Evolutionary conservation across 352 stramenopile genomes (phyloP), one percentile per base, ranked within the genome.

Genomic region (Globisporangium mamillatum): DNA sequence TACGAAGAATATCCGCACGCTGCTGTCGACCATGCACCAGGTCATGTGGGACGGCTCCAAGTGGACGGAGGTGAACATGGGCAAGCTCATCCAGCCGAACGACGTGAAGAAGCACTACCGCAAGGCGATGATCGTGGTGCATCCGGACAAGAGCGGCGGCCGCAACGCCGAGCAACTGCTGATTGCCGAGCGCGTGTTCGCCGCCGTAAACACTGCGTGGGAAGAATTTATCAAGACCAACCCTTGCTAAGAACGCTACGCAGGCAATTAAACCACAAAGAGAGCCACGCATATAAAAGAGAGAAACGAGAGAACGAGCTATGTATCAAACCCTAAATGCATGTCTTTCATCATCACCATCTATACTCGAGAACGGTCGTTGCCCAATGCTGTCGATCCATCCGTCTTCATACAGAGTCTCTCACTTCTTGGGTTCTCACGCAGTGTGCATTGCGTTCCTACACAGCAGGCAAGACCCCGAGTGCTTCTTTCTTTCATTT

Each of bases 91-190:
- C 27, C 77, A 90, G 71, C 90, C 89, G n/a, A 78, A 84, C 53
- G 88, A 95, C 65, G 86, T 97, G n/a, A 97, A 97, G 76, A 91
- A 94, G 72, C 70, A 92, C 68, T 98, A 97, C 74, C 88, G 90
- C 56, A 94, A 94, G 71, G 89, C 92, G 38, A 97, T 98, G 90
- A 92, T 98, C 63, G 86, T 98, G 34, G 92, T 98, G 54, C 92
- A 98, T 66, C 89, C 91, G 10, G 92, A 98, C 79, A 98, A 97
- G 74, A 85, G 85, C 60, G 83, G 83, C 34, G 89, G 91, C 18
- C 86, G 88, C 63, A 93, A 85, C 20, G 79, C 91, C 50, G 90
- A 98, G 69, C 88, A 97, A 44, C 74, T 96, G 60, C 79, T 97
- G 44, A 95, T 98, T 44, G 90, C 92, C 29, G 91, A 98, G 73